Base-by-base conservation (phyloP, 139 green algal species). In the Micractinium conductrix region DNA sequence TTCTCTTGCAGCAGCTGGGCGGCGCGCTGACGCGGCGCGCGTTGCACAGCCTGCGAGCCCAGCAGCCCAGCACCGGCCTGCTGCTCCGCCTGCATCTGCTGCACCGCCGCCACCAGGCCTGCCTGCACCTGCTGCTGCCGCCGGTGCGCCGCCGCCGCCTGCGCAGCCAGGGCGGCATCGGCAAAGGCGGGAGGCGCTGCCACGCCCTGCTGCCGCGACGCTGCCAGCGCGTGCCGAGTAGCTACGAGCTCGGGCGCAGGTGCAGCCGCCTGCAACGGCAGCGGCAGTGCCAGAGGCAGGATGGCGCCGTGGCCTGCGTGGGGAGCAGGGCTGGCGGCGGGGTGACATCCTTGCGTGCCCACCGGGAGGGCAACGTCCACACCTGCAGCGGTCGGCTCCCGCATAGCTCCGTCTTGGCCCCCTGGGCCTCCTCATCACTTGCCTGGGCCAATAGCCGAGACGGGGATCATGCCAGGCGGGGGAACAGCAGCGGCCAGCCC, bases 71-170 rank as follows among this genome's bases (percentile, higher is more conserved):
- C 55, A 12, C 9, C 28, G 43, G 44, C 30, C 43, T 19, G 37
- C 26, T 40, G 43, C 30, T 2, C 38, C 35, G 12, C 65, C 33
- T 21, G 9, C 14, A 44, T 14, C 65, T 10, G 35, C 65, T 12
- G 33, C 65, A 38, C 65, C 21, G 65, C 65, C 35, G 65, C 65
- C 48, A 16, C 48, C 48, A 58, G 14, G 4, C 33, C 65, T 16
- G 19, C 65, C 65, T 44, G 65, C 65, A 38, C 65, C 65, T 72
- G 65, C 65, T 72, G 65, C 65, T 72, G 65, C 65, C 65, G 35
- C n/a, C 65, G 33, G 33, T 33, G 65, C 33, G 33, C 42, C 28
- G 65, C 12, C 10, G 33, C 65, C 4, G 65, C 65, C 65, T 72
- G 65, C 33, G 65, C 65, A 2, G 33, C 65, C 65, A 72, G 33